Percentiles rank a stretch among this genome's conserved stretches.
Evolutionary conservation across 441 rosid genomes (phyloP).

Genomic region (Adansonia madagascariensis): DNA sequence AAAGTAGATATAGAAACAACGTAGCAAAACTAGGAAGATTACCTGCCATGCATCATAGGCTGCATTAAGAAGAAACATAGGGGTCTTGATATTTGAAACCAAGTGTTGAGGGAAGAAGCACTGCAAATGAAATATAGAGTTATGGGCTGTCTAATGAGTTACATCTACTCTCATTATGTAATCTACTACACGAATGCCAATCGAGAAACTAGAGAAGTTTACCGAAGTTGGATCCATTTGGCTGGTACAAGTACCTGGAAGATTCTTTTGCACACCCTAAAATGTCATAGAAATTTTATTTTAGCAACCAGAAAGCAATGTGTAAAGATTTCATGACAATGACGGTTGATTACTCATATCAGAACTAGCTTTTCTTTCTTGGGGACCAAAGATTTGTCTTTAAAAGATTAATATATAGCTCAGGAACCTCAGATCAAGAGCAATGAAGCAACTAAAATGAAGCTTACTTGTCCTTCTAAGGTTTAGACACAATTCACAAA

Average conservation of each 20-base stretch:
- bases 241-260: conserved; percentile 54
- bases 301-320: conserved; percentile 6
- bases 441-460: neutral
- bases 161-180: neutral
- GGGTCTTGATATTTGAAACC: conserved; percentile 46
- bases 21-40: neutral
- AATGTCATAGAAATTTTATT: conserved; percentile 19
- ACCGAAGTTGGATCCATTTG: conserved; percentile 68
- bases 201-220: conserved; percentile 25
- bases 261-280: conserved; percentile 54
- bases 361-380: neutral
- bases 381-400: neutral
- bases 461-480: neutral
- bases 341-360: neutral
- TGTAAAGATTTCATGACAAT: neutral
- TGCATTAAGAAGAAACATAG: conserved; percentile 52
- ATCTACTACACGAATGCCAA: neutral
- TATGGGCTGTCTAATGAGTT: neutral
- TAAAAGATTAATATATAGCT: neutral
- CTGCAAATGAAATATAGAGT: conserved; percentile 30
- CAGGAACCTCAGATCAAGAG: conserved; percentile 3
- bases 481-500: neutral
- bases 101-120: conserved; percentile 57
- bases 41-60: conserved; percentile 57
- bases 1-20: neutral